Percentiles rank a stretch among this genome's conserved stretches.
phyloP scores from a whole-genome alignment of 306 rosid genomes.

The cucumber (Cucumis sativus) region DNA sequence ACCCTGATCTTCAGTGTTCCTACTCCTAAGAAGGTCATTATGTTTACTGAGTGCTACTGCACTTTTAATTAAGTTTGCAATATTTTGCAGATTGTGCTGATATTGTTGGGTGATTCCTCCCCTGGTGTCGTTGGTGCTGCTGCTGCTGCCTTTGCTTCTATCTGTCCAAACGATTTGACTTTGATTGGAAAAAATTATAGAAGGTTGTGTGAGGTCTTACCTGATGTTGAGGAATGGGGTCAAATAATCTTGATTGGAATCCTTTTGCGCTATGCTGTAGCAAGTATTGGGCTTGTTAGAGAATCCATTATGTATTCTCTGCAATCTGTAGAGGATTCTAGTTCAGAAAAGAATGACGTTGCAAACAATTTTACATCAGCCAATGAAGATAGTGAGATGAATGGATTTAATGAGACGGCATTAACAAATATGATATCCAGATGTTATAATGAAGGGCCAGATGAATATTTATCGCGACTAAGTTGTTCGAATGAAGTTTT shows the following conservation, averaged over 20 bases:
- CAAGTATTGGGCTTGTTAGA: slow-evolving; percentile 69
- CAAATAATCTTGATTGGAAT: slow-evolving; percentile 78
- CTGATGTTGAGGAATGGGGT: slow-evolving; percentile 98
- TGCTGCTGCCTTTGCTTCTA: slow-evolving; percentile 80
- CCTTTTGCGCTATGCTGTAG: slow-evolving; percentile 73
- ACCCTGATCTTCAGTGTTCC: background rate
- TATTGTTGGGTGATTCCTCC: slow-evolving; percentile 64
- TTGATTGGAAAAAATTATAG: slow-evolving; percentile 58
- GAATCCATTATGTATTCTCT: slow-evolving; percentile 68
- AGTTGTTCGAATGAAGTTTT: slow-evolving; percentile 33
- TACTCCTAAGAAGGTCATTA: background rate
- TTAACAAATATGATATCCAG: slow-evolving; percentile 43
- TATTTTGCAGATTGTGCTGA: slow-evolving; percentile 56
- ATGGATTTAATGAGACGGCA: slow-evolving; percentile 29
- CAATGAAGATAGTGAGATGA: slow-evolving; percentile 29
- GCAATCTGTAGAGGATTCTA: slow-evolving; percentile 19
- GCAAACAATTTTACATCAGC: slow-evolving; percentile 12
- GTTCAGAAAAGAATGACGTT: slow-evolving; percentile 26
- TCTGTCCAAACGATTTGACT: slow-evolving; percentile 76
- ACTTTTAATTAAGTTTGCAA: background rate
- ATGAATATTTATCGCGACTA: slow-evolving; percentile 74
- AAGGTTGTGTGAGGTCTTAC: slow-evolving; percentile 78
- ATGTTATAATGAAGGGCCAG: slow-evolving; percentile 87
- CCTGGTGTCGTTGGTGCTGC: slow-evolving; percentile 97
- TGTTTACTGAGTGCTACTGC: background rate